Percentiles rank a stretch among this genome's conserved stretches.
Conservation (phyloP, 192 early-diverging fungal genomes). For the Coemansia sp. region DNA sequence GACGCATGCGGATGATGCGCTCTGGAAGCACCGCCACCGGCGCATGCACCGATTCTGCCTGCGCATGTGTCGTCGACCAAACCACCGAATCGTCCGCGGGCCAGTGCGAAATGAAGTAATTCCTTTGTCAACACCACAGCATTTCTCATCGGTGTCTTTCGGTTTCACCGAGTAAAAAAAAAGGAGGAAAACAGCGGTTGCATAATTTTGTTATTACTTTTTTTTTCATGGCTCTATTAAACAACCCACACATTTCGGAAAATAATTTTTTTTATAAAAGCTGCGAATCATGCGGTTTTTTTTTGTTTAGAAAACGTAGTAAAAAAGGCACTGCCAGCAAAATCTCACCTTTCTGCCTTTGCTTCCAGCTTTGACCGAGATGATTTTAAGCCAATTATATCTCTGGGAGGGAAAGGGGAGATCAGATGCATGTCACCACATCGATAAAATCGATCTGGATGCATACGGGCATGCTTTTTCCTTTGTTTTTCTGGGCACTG, state of each 20-base stretch:
- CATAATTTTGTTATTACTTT: too few species aligned
- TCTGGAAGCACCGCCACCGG: background rate
- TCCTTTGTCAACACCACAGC: too few species aligned
- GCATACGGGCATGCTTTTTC: background rate
- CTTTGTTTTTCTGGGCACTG: background rate
- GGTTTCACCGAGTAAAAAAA: background rate
- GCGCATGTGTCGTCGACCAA: background rate
- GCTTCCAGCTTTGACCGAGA: background rate
- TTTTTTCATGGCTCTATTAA: too few species aligned
- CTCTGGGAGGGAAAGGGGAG: background rate
- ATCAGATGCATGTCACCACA: constrained; percentile 1
- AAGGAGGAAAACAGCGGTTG: too few species aligned
- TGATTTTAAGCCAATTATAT: background rate
- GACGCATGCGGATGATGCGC: constrained; percentile 14
- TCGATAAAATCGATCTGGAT: constrained; percentile 5
- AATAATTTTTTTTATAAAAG: too few species aligned
- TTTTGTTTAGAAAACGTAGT: too few species aligned
- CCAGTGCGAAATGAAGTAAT: background rate
- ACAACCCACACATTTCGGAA: too few species aligned
- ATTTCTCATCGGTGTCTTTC: too few species aligned
- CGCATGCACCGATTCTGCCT: background rate
- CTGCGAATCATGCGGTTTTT: too few species aligned
- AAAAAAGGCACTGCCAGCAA: too few species aligned
- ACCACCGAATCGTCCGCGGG: background rate
- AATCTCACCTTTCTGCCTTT: background rate